These are phyloP conservation scores for Ilyonectria sp. DNA, from an alignment of 2,329 filamentous ascomycete genomes.

Conservation along the genomic window DNA sequence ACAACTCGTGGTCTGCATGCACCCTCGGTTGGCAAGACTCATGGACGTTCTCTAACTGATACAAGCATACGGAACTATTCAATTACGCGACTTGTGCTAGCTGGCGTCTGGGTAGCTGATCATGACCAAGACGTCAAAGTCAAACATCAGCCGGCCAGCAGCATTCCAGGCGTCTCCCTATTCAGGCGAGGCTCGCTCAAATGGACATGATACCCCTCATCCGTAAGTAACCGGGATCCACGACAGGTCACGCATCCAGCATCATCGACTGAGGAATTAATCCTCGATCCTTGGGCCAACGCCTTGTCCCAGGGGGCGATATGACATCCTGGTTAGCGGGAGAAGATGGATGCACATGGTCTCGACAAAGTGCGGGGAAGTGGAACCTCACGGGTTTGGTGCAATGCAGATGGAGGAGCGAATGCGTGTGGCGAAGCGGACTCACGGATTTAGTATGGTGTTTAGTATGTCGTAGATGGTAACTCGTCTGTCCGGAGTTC, in stretches of 20 bases:
- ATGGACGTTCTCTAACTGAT: not conserved
- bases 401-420: not conserved
- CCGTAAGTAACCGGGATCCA: not conserved
- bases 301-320: constrained; percentile 4
- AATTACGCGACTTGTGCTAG: not conserved
- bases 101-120: not conserved
- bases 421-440: not conserved
- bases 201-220: not conserved
- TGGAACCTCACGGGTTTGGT: not conserved
- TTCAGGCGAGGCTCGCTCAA: not conserved
- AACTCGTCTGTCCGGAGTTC: not conserved
- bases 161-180: not conserved
- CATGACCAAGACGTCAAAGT: not conserved
- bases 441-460: not conserved
- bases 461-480: not conserved
- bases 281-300: constrained; percentile 4
- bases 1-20: not conserved
- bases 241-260: constrained; percentile 5
- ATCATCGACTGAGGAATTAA: constrained; percentile 18
- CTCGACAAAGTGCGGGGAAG: constrained; percentile 15
- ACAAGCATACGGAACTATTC: not conserved
- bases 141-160: not conserved
- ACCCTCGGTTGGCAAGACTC: not conserved
- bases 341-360: not conserved
- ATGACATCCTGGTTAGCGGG: constrained; percentile 5